Evolutionary conservation across 2,329 filamentous ascomycete genomes (phyloP), one percentile per base, ranked within the genome.

Genomic region (Hirsutella minnesotensis): DNA sequence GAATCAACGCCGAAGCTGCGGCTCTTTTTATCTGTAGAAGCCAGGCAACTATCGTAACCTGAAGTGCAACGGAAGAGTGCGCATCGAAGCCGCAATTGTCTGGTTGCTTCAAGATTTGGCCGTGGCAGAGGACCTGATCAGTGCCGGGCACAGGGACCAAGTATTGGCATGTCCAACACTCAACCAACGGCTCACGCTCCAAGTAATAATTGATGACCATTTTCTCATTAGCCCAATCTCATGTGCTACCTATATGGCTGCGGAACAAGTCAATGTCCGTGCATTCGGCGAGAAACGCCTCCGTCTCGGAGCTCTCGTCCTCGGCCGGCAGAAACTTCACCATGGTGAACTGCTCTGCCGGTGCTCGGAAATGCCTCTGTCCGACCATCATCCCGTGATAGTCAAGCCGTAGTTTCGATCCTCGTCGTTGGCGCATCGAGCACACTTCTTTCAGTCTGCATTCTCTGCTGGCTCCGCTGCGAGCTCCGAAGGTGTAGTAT

Each of bases 301-400:
- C 38, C 7, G 9, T 21, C 9, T 3, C 24, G 35, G 33, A 20
- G 33, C 36, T 18, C 24, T 35, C 36, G n/a, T 39, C 22, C 18
- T 37, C 33, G 41, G 46, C 47, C 46, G 44, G 47, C 44, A 46
- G 44, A 43, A 38, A 35, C 40, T 40, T 34, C 39, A 24, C 21
- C 33, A 39, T 40, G 16, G 41, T 38, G 38, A 44, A 36, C 36
- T 30, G 35, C 44, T 39, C 46, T 38, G 44, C 46, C 45, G 46
- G 52, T 53, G 53, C 53, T 55, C 53, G 52, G 52, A 53, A 51
- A 49, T 54, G 44, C 51, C 51, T 47, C 49, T 46, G 45, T 42
- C 44, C 46, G 31, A n/a, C 31, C 24, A 10, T 10, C 27, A 21
- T 41, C n/a, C 30, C n/a, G 24, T 20, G 37, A 16, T 13, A 16